Evolutionary conservation across 2,329 filamentous ascomycete genomes (phyloP).

Genomic region (Trichophyton mentagrophytes): DNA sequence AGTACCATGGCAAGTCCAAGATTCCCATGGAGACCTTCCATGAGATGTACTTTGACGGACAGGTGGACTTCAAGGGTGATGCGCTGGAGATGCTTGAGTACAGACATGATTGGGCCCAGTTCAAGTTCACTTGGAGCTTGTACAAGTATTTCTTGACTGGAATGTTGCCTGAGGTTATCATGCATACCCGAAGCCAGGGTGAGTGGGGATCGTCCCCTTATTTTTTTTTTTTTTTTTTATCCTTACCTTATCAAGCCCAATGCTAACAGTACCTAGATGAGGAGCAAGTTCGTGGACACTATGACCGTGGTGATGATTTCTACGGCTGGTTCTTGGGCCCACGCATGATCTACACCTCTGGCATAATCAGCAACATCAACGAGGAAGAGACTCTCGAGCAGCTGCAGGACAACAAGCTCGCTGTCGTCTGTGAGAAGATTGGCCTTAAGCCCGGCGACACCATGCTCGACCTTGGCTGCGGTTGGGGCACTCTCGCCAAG

Average conservation of each 20-base stretch:
- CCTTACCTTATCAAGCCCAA: not conserved
- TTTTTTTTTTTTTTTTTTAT: not conserved
- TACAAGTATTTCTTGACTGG: slow-evolving; percentile 80
- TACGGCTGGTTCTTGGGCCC: slow-evolving; percentile 98
- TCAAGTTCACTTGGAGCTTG: slow-evolving; percentile 73
- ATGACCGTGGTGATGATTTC: slow-evolving; percentile 95
- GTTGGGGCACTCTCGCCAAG: slow-evolving; percentile 91
- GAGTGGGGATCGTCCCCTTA: slow-evolving; percentile 17
- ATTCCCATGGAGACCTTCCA: slow-evolving; percentile 66
- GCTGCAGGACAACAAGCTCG: slow-evolving; percentile 94
- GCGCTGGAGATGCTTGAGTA: slow-evolving; percentile 80
- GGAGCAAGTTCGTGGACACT: slow-evolving; percentile 95
- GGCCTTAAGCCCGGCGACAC: slow-evolving; percentile 65
- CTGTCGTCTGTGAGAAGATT: slow-evolving; percentile 92
- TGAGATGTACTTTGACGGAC: slow-evolving; percentile 93
- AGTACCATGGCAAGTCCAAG: slow-evolving; percentile 39
- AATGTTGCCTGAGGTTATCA: slow-evolving; percentile 79
- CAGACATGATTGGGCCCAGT: slow-evolving; percentile 93
- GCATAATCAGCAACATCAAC: slow-evolving; percentile 77
- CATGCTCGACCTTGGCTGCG: slow-evolving; percentile 90
- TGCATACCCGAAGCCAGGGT: slow-evolving; percentile 86
- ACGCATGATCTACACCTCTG: slow-evolving; percentile 97
- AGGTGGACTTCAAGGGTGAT: slow-evolving; percentile 93
- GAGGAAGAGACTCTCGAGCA: slow-evolving; percentile 85
- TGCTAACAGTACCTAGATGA: slow-evolving; percentile 52